Evolutionary conservation across 2,329 filamentous ascomycete species (phyloP).

Genomic region (Bertia moriformis): DNA sequence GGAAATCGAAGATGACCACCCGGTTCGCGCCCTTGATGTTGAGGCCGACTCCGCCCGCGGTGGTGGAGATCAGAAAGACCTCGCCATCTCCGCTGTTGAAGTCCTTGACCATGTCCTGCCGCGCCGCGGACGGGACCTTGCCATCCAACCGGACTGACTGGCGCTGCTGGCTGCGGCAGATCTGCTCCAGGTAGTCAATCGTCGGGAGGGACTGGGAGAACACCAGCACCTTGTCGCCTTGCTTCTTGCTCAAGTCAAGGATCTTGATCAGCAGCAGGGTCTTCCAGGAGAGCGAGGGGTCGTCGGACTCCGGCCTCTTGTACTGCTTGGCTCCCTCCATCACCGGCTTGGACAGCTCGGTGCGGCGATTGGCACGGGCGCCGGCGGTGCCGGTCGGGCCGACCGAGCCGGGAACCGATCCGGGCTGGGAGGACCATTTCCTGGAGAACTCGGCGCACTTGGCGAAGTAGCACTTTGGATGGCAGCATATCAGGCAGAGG

Average conservation of each 20-base stretch:
- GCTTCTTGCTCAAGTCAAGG: constrained; percentile 42
- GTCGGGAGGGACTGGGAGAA: constrained; percentile 64
- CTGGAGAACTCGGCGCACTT: background rate
- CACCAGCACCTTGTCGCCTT: constrained; percentile 62
- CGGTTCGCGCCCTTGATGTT: constrained; percentile 76
- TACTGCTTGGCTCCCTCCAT: constrained; percentile 18
- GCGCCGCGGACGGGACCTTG: constrained; percentile 31
- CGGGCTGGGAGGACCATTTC: no score
- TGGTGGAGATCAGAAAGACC: constrained; percentile 71
- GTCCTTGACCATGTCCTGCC: constrained; percentile 47
- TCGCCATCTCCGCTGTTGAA: constrained; percentile 49
- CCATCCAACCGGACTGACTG: constrained; percentile 55
- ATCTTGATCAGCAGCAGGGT: constrained; percentile 54
- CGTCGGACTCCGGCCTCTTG: constrained; percentile 18
- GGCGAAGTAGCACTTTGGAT: background rate
- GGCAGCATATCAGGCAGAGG: background rate
- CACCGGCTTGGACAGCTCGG: constrained; percentile 18
- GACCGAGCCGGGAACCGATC: no score
- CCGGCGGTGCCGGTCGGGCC: no score
- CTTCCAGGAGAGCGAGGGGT: constrained; percentile 49
- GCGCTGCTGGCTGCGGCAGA: constrained; percentile 33
- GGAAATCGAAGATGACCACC: constrained; percentile 73
- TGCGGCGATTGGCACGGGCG: no score
- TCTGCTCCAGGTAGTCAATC: constrained; percentile 50
- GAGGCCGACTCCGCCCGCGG: constrained; percentile 66